These are phyloP conservation scores for Vachellia collinsii DNA, from an alignment of 306 rosid genomes.

Conservation along the genomic window DNA sequence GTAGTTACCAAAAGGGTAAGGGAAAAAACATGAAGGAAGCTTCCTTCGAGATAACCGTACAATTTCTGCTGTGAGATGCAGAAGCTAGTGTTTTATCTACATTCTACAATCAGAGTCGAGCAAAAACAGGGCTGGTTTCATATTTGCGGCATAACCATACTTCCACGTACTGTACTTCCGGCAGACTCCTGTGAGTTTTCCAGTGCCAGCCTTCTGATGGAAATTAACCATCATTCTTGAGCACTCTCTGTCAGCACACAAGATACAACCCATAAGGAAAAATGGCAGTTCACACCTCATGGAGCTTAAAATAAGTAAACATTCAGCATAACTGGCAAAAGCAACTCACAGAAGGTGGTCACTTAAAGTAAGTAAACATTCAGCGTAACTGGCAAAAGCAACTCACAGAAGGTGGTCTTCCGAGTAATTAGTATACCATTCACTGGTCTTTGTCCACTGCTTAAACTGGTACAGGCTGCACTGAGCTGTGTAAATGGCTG, in stretches of 20 bases:
- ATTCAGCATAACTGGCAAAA: conserved; percentile 17
- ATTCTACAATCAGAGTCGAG: conserved; percentile 34
- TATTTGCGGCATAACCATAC: conserved; percentile 70
- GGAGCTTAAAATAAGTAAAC: neutral
- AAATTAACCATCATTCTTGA: conserved; percentile 73
- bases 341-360: conserved; percentile 68
- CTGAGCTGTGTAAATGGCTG: conserved; percentile 82
- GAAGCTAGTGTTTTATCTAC: conserved; percentile 16
- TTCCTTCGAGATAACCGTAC: neutral
- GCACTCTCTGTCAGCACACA: conserved; percentile 62
- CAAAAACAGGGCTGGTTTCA: conserved; percentile 56
- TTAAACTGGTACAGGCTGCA: conserved; percentile 56
- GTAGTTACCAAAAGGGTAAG: neutral
- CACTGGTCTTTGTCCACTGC: conserved; percentile 78
- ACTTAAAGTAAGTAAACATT: neutral
- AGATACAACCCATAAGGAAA: neutral
- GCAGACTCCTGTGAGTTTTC: conserved; percentile 49
- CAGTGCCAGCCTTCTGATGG: conserved; percentile 72
- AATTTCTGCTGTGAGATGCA: conserved; percentile 40
- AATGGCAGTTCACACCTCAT: neutral
- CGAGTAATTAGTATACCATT: conserved; percentile 69
- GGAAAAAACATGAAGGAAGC: neutral
- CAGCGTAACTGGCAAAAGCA: conserved; percentile 15
- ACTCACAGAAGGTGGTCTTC: conserved; percentile 76
- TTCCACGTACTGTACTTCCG: conserved; percentile 66